Base-by-base conservation (phyloP, 257 asterid genomes). In the Hygrophila difformis region DNA sequence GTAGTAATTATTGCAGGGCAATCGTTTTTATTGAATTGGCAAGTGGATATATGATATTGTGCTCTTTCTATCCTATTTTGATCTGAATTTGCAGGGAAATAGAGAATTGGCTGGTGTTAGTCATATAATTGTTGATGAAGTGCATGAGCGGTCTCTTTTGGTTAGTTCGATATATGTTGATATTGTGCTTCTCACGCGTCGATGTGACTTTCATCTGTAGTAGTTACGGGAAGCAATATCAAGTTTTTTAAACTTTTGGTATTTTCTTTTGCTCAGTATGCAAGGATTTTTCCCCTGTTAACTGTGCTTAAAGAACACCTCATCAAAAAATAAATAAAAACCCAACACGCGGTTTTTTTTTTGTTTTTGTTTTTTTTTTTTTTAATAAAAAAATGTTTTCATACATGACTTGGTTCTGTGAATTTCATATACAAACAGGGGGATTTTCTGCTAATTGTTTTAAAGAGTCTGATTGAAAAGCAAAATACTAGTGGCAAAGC, bases 71-170 rank as follows among this genome's bases (percentile, higher is more conserved):
- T 36, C 34, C 51, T 36, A 18, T 55, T 23, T 33, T 28, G 55
- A 18, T 63, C 39, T 23, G 52, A 21, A 42, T 66, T 61, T 68
- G 69, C 94, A 89, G 98, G 96, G 98, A 44, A 74, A 89, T 66
- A 85, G 59, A 56, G 81, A 75, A 59, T 74, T 89, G 66, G 64
- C 70, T 55, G 91, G 81, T 60, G 64, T 89, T 71, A 89, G 88
- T 67, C 98, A 89, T 58, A 81, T 89, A 60, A 65, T 89, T 63
- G 96, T 89, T 52, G 98, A 89, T 75, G 98, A 89, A 79, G 98
- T 89, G 55, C 98, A 89, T 51, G 98, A 89, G 67, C 77, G 98
- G 49, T 82, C 98, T 62, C 93, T 89, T 61, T 75, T 89, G 98
- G 98, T 85, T 66, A 79, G 96, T 65, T 55, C 36, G n/a, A n/a